These are phyloP conservation scores for Aspergillus asperescens DNA, from an alignment of 495 filamentous ascomycete species.

Conservation along the genomic window DNA sequence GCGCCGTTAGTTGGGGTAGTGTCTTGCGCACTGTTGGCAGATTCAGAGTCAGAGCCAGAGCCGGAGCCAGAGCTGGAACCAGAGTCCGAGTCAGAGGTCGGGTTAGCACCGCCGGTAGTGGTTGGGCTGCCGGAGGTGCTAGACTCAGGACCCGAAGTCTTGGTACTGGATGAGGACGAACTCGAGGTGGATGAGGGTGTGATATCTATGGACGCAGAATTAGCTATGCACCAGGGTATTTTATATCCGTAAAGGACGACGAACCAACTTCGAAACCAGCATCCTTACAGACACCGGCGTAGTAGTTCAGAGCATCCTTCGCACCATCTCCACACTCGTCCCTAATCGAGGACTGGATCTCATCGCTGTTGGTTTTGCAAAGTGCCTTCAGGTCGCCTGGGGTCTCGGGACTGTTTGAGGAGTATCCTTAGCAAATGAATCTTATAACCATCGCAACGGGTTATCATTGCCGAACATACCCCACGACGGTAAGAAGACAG, in stretches of 20 bases:
- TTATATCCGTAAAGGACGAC: constrained; percentile 1
- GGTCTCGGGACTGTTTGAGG: constrained; percentile 16
- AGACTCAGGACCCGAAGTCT: constrained; percentile 16
- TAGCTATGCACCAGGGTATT: neutral
- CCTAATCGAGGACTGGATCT: constrained; percentile 27
- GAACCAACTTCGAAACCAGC: constrained; percentile 36
- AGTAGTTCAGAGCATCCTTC: constrained; percentile 29
- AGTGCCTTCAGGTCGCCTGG: constrained; percentile 29
- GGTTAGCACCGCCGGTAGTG: constrained; percentile 11
- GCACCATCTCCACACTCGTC: constrained; percentile 27
- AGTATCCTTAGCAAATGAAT: constrained; percentile 18
- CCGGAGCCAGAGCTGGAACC: constrained; percentile 3
- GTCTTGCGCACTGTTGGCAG: neutral
- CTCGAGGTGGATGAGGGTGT: constrained; percentile 4
- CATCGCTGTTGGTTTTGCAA: constrained; percentile 28
- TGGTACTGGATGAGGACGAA: constrained; percentile 14
- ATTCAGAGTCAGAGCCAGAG: neutral
- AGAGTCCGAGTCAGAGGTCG: constrained; percentile 12
- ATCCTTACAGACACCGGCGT: constrained; percentile 27
- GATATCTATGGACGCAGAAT: constrained; percentile 1
- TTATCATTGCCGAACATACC: constrained; percentile 23
- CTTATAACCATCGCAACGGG: neutral
- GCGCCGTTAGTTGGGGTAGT: constrained; percentile 13
- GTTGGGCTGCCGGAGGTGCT: constrained; percentile 21
- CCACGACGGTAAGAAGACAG: constrained; percentile 35